Percentiles rank a stretch among this genome's conserved stretches.
Conservation (phyloP, 1,284 basidiomycete genomes). For the Leccinum angustisporum region DNA sequence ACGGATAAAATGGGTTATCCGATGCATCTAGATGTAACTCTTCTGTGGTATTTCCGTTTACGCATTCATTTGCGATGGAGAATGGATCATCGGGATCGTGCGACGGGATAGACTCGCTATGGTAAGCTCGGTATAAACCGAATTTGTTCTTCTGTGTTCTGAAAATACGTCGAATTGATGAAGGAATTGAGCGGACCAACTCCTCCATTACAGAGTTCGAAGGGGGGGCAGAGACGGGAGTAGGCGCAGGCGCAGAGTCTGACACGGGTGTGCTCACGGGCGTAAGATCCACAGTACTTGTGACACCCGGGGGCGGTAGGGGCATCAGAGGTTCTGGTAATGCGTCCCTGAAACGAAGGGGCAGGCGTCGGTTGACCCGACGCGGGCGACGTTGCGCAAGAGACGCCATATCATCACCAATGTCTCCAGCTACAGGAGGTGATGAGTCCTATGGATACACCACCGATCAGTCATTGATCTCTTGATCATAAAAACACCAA, state of each 20-base stretch:
- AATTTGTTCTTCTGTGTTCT: neutral
- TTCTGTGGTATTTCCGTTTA: neutral
- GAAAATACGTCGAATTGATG: neutral
- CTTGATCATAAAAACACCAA: neutral
- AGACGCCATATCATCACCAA: neutral
- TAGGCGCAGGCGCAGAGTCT: neutral
- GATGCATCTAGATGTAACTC: neutral
- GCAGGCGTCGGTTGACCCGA: too few species aligned
- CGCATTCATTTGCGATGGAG: neutral
- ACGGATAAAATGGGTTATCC: neutral
- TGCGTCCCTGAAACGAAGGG: neutral
- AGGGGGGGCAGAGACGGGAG: neutral
- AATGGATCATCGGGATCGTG: neutral
- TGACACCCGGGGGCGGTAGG: neutral
- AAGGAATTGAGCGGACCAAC: neutral
- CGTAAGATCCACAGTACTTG: neutral
- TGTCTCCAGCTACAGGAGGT: neutral
- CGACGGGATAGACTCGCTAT: neutral
- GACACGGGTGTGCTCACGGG: neutral
- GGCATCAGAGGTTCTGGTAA: neutral
- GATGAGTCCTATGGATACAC: neutral
- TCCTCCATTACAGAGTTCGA: neutral
- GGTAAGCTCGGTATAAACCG: neutral
- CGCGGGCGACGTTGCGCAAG: too few species aligned
- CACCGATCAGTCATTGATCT: neutral